A percentile compares a stretch with the other conserved stretches of the same genome.
Conservation (phyloP, 148 eudicot genomes). For the Rhododendron henanense region DNA sequence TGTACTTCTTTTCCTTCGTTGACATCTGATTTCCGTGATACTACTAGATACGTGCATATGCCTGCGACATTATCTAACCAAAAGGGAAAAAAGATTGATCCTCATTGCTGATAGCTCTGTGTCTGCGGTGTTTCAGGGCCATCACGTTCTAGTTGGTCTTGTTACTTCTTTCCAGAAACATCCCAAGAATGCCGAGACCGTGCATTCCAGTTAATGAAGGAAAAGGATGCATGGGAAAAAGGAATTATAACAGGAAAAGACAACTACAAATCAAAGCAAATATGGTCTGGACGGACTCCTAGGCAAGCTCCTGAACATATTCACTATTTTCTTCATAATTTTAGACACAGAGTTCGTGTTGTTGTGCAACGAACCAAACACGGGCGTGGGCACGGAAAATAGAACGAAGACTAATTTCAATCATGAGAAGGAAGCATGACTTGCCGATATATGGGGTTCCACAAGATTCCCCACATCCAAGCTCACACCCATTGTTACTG, state of each 20-base stretch:
- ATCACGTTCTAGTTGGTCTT: conserved; percentile 82
- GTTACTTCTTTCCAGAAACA: conserved; percentile 91
- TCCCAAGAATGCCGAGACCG: conserved; percentile 72
- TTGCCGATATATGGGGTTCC: background rate
- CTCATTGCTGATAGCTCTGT: background rate
- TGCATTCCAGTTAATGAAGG: conserved; percentile 60
- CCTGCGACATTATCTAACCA: background rate
- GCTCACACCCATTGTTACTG: background rate
- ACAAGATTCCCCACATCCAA: background rate
- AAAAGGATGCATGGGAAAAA: conserved; percentile 63
- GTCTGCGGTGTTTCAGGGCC: conserved; percentile 35
- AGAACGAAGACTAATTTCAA: background rate
- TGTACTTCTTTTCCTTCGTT: background rate
- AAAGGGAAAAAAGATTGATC: background rate
- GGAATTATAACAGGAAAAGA: conserved; percentile 60
- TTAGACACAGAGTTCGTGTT: background rate
- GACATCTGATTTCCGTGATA: background rate
- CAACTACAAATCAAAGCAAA: conserved; percentile 55
- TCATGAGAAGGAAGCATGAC: background rate
- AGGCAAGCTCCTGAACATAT: conserved; percentile 38
- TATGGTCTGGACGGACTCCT: conserved; percentile 59
- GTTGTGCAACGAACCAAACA: background rate
- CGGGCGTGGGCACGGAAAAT: background rate
- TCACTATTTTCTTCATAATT: background rate
- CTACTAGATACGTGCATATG: background rate